Conservation (phyloP, 179 eudicot genomes). For the Carnegiea gigantea region DNA sequence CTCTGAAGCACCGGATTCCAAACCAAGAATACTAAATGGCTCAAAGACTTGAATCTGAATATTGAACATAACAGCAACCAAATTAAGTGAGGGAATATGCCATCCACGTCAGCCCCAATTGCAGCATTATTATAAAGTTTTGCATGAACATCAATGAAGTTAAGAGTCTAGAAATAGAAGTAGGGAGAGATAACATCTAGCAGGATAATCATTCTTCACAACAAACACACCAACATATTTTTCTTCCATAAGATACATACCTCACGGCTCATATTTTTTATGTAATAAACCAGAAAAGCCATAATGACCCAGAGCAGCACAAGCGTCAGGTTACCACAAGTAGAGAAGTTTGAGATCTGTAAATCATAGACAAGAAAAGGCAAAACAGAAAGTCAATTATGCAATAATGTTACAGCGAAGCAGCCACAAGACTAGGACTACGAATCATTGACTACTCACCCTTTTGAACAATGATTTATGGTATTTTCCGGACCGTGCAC, state of each 20-base stretch:
- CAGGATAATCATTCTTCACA: background rate
- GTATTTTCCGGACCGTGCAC: conserved; percentile 82
- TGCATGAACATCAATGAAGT: background rate
- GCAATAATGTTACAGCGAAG: background rate
- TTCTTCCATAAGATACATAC: conserved; percentile 32
- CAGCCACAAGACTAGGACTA: background rate
- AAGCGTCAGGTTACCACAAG: conserved; percentile 77
- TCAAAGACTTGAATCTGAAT: conserved; percentile 76
- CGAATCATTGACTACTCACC: conserved; percentile 38
- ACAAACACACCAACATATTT: background rate
- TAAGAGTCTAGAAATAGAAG: background rate
- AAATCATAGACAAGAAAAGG: conserved; percentile 16
- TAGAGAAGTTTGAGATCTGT: conserved; percentile 70
- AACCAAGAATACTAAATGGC: conserved; percentile 86
- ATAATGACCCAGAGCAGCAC: conserved; percentile 80
- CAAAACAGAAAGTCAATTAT: background rate
- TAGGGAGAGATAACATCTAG: background rate
- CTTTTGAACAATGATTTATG: conserved; percentile 63
- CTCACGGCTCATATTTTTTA: conserved; percentile 75
- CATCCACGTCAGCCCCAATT: background rate
- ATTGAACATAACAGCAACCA: conserved; percentile 11
- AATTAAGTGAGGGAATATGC: background rate
- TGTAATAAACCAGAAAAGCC: conserved; percentile 72
- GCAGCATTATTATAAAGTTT: background rate
- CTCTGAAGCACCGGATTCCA: conserved; percentile 83